Base-by-base conservation (phyloP, 2,329 filamentous ascomycete genomes). In the Penicillium sp. region DNA sequence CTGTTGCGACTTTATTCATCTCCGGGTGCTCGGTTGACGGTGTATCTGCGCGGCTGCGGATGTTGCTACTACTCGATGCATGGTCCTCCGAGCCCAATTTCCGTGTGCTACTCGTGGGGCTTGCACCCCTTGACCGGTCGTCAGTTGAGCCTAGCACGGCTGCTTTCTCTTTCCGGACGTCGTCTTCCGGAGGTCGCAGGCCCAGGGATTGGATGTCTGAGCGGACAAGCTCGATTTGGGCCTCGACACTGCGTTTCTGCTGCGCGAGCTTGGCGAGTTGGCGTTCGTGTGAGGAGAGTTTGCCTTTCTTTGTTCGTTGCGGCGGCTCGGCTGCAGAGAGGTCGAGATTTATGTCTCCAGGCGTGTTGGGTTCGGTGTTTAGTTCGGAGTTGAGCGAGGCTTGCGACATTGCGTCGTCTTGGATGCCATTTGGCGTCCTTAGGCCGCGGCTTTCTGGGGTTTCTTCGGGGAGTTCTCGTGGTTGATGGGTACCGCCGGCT, bases 191-290 rank as follows among this genome's bases (percentile, higher is more conserved):
- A n/a, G 67, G 60, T 41, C 44, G 61, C 19, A 49, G 62, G 61
- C 21, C 68, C 8, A 75, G 67, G 9, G 71, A 69, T 26, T 76
- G 71, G 29, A 75, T 69, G 58, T 78, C 76, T 19, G 72, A 63
- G 19, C 74, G 73, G 30, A 77, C 68, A 13, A 68, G 69, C 1
- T 78, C 75, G 7, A 81, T 67, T 46, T 77, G 76, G 21, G 70
- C 64, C 53, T 81, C 74, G 29, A 80, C 64, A 46, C 76, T 71
- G 48, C 72, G 73, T 68, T 79, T 79, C 29, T 75, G 73, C n/a
- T 77, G 70, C 2, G 76, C 71, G 5, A 81, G 69, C 61, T 81
- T 81, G 44, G 74, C 71, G 17, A 82, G 70, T n/a, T 81, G 77
- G 62, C 79, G 80, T 56, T 80, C 78, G 45, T 80, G 73, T 48